Base-by-base conservation (phyloP, 202 grass and related monocot genomes). In the Cymbopogon flexuosus region DNA sequence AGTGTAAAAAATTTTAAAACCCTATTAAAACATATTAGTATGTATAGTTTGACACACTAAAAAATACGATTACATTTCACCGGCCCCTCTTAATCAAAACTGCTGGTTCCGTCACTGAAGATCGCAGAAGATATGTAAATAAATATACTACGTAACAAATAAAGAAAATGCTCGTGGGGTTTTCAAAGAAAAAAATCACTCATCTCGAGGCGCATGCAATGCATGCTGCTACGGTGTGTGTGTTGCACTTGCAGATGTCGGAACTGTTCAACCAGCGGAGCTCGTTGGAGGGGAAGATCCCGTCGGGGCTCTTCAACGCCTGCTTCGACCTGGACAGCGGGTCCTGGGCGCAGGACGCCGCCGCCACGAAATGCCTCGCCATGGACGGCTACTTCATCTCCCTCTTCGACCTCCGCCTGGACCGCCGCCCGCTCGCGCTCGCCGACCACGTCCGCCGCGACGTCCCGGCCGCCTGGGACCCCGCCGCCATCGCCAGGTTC, bases 351-450 rank as follows among this genome's bases (percentile, higher is more conserved):
- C 76, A 83, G 62, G 92, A 99, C 83, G 84, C 85, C 0, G 64
- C 92, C 4, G 41, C 46, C 76, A 99, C 90, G 16, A 95, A 90
- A 72, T 90, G 80, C 82, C 86, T 99, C 68, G 90, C 90, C 76
- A 88, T 95, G 80, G 96, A 99, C 84, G 96, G 90, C 73, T 87
- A 88, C 85, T 99, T 90, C 88, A 95, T 95, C 86, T 91, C 96
- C 57, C 86, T 99, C 82, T 91, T 95, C 70, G 88, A 99, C 33
- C 90, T 99, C 82, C 83, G 78, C 52, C 83, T 99, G 30, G 86
- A 91, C 39, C 68, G 65, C 65, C 82, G 78, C 18, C 84, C 80
- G 15, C 84, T 99, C 21, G 19, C 42, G 35, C 86, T 95, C 64
- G 81, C 87, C 19, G 58, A 35, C 68, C 90, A 84, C 22, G 87